Conservation (phyloP, 768 basidiomycete genomes). For the Hortiboletus campestris region DNA sequence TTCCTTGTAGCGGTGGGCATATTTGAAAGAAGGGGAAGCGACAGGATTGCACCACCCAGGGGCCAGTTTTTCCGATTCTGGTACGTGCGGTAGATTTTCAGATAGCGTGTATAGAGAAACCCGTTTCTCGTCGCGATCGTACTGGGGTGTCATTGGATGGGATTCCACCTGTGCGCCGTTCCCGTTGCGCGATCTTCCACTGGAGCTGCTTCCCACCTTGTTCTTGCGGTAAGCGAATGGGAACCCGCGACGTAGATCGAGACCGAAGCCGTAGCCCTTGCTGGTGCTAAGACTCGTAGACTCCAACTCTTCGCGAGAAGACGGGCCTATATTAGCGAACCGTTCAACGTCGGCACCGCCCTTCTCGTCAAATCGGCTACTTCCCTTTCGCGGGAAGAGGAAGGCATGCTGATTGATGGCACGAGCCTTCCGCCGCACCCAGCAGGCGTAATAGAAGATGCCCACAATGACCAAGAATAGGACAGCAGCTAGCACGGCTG, state of each 20-base stretch:
- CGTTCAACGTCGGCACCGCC: slow-evolving; percentile 9
- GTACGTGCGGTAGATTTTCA: slow-evolving; percentile 17
- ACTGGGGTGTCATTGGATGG: slow-evolving; percentile 22
- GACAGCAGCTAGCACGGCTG: slow-evolving; percentile 55
- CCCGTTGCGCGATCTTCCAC: slow-evolving; percentile 14
- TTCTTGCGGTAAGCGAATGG: slow-evolving; percentile 24
- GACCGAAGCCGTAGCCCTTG: slow-evolving; percentile 36
- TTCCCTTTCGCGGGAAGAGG: background rate
- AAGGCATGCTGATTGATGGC: slow-evolving; percentile 15
- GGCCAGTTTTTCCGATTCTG: slow-evolving; percentile 34
- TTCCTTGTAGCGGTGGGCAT: slow-evolving; percentile 1
- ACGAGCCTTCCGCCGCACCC: slow-evolving; percentile 48
- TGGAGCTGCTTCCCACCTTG: slow-evolving; percentile 22
- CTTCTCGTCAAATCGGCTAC: background rate
- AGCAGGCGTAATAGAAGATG: slow-evolving; percentile 42
- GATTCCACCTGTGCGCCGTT: slow-evolving; percentile 11
- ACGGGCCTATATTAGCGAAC: slow-evolving; percentile 2
- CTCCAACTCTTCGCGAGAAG: slow-evolving; percentile 26
- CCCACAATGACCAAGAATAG: slow-evolving; percentile 48
- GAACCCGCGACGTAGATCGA: slow-evolving; percentile 29
- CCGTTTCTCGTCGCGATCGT: slow-evolving; percentile 29
- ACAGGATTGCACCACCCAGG: slow-evolving; percentile 32
- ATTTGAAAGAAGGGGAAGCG: slow-evolving; percentile 14
- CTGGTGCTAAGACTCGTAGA: slow-evolving; percentile 28
- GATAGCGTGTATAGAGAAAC: slow-evolving; percentile 25